phyloP scores from a whole-genome alignment of 176 grass and related monocot genomes.

The Phragmites australis region DNA sequence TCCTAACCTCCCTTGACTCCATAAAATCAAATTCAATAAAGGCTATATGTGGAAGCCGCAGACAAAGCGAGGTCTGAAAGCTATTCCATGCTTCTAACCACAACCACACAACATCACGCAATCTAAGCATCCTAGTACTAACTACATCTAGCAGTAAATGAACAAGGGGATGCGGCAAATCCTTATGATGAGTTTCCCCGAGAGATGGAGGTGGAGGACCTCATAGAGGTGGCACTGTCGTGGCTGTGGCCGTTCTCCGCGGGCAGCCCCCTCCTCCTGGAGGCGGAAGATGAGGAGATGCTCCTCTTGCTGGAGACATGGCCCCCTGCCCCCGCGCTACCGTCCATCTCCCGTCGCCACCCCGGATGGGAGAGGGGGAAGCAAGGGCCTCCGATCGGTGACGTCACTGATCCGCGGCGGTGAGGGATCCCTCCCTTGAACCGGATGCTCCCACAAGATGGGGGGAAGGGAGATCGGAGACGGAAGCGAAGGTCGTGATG shows the following conservation, averaged over 20 bases:
- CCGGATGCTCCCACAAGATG: constrained; percentile 35
- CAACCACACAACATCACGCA: neutral
- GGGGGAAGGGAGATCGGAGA: constrained; percentile 31
- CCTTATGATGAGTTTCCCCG: constrained; percentile 47
- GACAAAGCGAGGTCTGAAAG: neutral
- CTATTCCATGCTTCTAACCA: neutral
- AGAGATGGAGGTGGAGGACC: constrained; percentile 55
- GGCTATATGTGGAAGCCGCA: neutral
- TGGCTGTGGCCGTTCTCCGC: constrained; percentile 57
- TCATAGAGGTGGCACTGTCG: constrained; percentile 16
- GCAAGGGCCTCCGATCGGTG: constrained; percentile 30
- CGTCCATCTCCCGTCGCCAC: constrained; percentile 56
- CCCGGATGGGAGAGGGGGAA: constrained; percentile 3
- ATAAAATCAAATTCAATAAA: constrained; percentile 15
- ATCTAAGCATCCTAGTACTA: neutral
- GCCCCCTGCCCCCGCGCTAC: constrained; percentile 45
- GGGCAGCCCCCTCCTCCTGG: constrained; percentile 46
- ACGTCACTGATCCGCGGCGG: constrained; percentile 32
- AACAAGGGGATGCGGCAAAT: neutral
- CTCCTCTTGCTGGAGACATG: constrained; percentile 47
- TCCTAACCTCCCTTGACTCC: neutral
- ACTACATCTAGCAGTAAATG: neutral
- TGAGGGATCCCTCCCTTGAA: constrained; percentile 15
- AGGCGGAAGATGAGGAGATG: constrained; percentile 31
- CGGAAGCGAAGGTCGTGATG: constrained; percentile 34